Evolutionary conservation across 1,284 basidiomycete species (phyloP), one percentile per base, ranked within the genome.

Genomic region (Malassezia equina): DNA sequence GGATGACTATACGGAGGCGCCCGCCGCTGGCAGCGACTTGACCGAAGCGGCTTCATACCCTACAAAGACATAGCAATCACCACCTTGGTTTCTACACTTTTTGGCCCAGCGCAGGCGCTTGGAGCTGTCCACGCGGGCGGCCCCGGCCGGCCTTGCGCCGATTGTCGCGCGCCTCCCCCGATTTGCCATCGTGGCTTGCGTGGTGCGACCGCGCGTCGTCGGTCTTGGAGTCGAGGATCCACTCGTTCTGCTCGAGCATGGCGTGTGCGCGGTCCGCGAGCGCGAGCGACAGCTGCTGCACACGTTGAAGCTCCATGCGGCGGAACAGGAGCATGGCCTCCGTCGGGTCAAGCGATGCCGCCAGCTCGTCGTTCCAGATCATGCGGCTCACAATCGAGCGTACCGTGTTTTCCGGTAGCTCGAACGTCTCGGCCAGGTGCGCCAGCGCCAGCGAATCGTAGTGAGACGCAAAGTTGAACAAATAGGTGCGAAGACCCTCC

Each of bases 321-420:
- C 98, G 93, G n/a, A 87, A 80, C 52, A 88, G 85, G 28, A 86
- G 83, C 41, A 90, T 81, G 68, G 95, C 90, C 51, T 89, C 82
- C 80, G 51, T 84, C 82, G 49, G 84, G 75, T 98, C 94, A 55
- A 99, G 80, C 28, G 89, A 91, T 1, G 93, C 94, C 0, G 87
- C 81, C 13, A 98, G 80, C 75, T 96, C 91, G 74, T 96, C 94
- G 67, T 83, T 90, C 90, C 91, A 96, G 71, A 98, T 95, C 94
- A 99, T 96, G 78, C 90, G 89, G 43, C 88, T 91, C 44, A 96
- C 87, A 66, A 95, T 84, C 23, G 90, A 91, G 5, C 86, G 90
- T 7, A 95, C 89, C 12, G 83, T 79, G 47, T 84, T 81, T 53
- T 85, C 76, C 7, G 88, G 80, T 13, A 98, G 80, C 27, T 84